Base-by-base conservation (phyloP, 148 eudicot species). In the Cornus kousa region DNA sequence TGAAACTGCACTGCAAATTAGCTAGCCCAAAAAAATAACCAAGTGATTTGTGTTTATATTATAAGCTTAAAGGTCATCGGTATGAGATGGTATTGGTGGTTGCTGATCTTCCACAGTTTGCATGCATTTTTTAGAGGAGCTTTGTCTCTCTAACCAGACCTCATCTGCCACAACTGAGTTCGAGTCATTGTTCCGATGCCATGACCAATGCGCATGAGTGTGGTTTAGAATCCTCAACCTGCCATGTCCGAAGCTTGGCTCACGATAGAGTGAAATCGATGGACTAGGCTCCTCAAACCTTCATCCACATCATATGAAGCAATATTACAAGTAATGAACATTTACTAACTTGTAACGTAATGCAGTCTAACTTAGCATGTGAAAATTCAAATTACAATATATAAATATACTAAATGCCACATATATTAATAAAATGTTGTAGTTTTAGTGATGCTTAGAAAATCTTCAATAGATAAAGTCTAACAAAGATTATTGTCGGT, bases 231-330 rank as follows among this genome's bases (percentile, higher is more conserved):
- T 81, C 73, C 86, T 90, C 83, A 94, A 79, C 11, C 95, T 88
- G 7, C 98, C 98, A 74, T 94, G 97, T 35, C 98, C 98, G 39
- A 94, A 90, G 88, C 92, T 92, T 71, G 96, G 80, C 83, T 94
- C 97, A 57, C 90, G 78, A 64, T 80, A 91, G 16, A 88, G 10
- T 28, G 98, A 92, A 32, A 89, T 92, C 7, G 88, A 74, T 9
- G 91, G 90, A n/a, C 83, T 82, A 0, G 89, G 88, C 60, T 85
- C 66, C 77, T 85, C 89, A 64, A 88, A 92, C 85, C 98, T 94
- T 66, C 68, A 75, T 12, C 7, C 17, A 53, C 59, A 53, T 53
- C 59, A 53, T 53, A 53, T 2, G 19, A 53, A 11, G 19, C 59
- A 53, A 53, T 53, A 13, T 53, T 53, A 53, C 7, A 53, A 53